These are phyloP conservation scores for Coleophoma cylindrospora DNA, from an alignment of 2,329 filamentous ascomycete species.

Conservation along the genomic window DNA sequence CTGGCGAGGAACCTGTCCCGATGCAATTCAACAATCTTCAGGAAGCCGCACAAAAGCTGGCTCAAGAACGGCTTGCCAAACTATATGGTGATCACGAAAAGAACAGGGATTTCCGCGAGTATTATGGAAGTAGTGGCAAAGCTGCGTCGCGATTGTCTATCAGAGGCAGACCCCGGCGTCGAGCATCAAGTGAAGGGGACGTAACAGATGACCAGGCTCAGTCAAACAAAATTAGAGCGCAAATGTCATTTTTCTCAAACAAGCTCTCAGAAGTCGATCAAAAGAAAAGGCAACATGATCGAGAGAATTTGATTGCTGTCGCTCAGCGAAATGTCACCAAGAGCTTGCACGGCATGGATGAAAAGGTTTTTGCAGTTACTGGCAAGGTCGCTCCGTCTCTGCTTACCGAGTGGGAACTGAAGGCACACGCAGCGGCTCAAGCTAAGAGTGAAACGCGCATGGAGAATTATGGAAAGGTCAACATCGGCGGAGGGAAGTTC, in stretches of 20 bases:
- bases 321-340: constrained; percentile 85
- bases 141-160: constrained; percentile 44
- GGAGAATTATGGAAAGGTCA: constrained; percentile 50
- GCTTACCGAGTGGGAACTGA: constrained; percentile 73
- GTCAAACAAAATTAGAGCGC: constrained; percentile 67
- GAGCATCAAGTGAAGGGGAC: constrained; percentile 62
- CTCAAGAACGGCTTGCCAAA: constrained; percentile 76
- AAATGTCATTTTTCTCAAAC: constrained; percentile 74
- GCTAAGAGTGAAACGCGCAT: constrained; percentile 57
- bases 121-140: constrained; percentile 60
- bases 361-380: constrained; percentile 71
- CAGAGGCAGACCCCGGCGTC: constrained; percentile 51
- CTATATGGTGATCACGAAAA: constrained; percentile 67
- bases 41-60: constrained; percentile 80
- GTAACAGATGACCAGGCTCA: constrained; percentile 49
- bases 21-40: constrained; percentile 63
- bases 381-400: constrained; percentile 67
- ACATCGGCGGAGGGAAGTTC: constrained; percentile 77
- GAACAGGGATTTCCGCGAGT: constrained; percentile 62
- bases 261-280: constrained; percentile 64
- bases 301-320: constrained; percentile 67
- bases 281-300: constrained; percentile 70
- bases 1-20: constrained; percentile 36
- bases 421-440: constrained; percentile 66
- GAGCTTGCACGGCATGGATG: constrained; percentile 74